Evolutionary conservation across 116 monocot species (phyloP).

Genomic region (Trichopus zeylanicus): DNA sequence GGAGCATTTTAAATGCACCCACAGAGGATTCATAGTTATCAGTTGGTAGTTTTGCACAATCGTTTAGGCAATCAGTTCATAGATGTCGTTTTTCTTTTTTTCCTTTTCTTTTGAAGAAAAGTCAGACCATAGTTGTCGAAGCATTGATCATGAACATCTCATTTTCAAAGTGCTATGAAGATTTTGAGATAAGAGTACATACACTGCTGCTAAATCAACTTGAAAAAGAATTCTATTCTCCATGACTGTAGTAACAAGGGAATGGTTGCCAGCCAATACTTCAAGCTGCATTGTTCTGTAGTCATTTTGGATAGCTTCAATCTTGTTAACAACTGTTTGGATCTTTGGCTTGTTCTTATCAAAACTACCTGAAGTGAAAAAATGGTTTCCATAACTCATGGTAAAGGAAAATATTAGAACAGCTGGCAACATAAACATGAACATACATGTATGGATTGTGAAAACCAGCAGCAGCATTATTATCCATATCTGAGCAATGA

Average conservation of each 20-base stretch:
- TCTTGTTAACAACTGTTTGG: conserved; percentile 92
- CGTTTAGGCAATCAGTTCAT: too few relatives aligned
- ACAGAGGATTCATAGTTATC: too few relatives aligned
- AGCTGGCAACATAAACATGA: neutral
- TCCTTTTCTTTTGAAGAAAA: too few relatives aligned
- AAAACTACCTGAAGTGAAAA: conserved; percentile 60
- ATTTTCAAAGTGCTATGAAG: neutral
- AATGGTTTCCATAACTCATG: neutral
- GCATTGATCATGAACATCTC: neutral
- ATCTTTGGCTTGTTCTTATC: conserved; percentile 93
- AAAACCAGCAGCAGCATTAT: neutral
- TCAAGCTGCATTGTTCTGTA: conserved; percentile 95
- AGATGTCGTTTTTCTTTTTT: too few relatives aligned
- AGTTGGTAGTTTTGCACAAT: too few relatives aligned
- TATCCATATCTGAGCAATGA: conserved; percentile 68
- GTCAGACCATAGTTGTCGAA: too few relatives aligned
- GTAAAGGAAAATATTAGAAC: neutral
- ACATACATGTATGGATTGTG: neutral
- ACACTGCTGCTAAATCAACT: conserved; percentile 83
- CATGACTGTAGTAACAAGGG: conserved; percentile 73
- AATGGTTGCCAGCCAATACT: conserved; percentile 87
- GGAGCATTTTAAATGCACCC: too few relatives aligned
- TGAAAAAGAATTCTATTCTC: conserved; percentile 81
- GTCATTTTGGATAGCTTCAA: conserved; percentile 78
- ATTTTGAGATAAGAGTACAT: conserved; percentile 12